Evolutionary conservation across 23 red algal genomes (phyloP), one percentile per base, ranked within the genome.

Genomic region (Porphyridium purpureum): DNA sequence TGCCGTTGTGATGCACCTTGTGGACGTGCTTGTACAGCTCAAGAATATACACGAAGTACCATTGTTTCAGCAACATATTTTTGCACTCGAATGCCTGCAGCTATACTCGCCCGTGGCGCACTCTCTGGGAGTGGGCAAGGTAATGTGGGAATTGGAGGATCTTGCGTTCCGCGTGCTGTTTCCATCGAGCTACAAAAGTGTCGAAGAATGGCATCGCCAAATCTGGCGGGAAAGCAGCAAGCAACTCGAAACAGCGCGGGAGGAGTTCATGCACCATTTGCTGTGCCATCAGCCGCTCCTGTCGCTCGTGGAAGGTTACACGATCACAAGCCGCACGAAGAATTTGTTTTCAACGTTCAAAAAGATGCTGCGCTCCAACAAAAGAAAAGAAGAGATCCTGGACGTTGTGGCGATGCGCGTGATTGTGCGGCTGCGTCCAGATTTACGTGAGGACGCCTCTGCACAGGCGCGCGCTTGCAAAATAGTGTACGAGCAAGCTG

Each of bases 291-390:
- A 50, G 3, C 23, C 20, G 31, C 38, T 9, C 21, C 41, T 61
- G 7, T 21, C 55, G 23, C 27, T 28, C 11, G 20, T 64, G 7
- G 3, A 21, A 5, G 40, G 54, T 6, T 74, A 48, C 52, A 50
- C 14, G 5, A 74, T 74, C 29, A 22, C 5, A 6, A 54, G 69
- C n/a, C 55, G 69, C 11, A 63, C 69, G 4, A 74, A 74, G 55
- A 66, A 74, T 27, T 28, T 74, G 40, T 60, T 74, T 27, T 74
- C 69, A 11, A 74, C 69, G 27, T 74, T 74, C 40, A 74, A 63
- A 4, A 74, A 74, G 41, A 64, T 74, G 55, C 54, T 74, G 4
- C 47, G 35, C 25, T 26, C 15, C 27, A 61, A 40, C 36, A 74
- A 74, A 28, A 25, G 35, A 21, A 46, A 50, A 5, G 69, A 74